Base-by-base conservation (phyloP, 352 stramenopile genomes). In the Phytophthora melonis region DNA sequence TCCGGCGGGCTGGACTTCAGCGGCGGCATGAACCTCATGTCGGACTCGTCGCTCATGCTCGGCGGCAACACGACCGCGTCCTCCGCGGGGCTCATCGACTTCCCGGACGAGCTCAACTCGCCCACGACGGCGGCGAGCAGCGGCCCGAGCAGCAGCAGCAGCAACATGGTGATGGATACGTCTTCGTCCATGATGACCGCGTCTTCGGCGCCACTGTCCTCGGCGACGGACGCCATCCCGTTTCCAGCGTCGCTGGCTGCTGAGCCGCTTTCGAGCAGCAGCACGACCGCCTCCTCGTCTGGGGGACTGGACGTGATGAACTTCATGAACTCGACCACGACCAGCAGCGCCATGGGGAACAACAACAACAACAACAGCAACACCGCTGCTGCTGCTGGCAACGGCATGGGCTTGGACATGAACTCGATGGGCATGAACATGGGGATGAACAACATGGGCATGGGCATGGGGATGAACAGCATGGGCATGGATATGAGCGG, bases 81-180 rank as follows among this genome's bases (percentile, higher is more conserved):
- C 6, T 80, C 80, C 5, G 61, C 76, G 3, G 89, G 83, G 4
- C 89, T 95, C 68, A 95, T 96, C 39, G 90, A 95, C 60, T 95
- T 96, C 65, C 90, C 90, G 0, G 90, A 94, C 39, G 90, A 96
- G 57, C 79, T 96, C n/a, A 93, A 96, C 58, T 93, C 89, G 47
- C 86, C 89, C 27, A 88, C 66, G 13, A 75, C 43, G 34, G 13
- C 34, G 34, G 34, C 66, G 23, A 71, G 36, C 30, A 68, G 61
- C 27, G 50, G 58, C 16, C 47, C 50, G 34, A 77, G 58, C 45
- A 65, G 57, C 47, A 74, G 63, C 59, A 73, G 59, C 36, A 68
- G 55, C 41, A 70, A 67, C 58, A 71, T 68, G 55, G 66, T 74
- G 45, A 39, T 70, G 58, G 45, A 71, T 23, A 86, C 80, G 10